Evolutionary conservation across 2,329 filamentous ascomycete species (phyloP).

Genomic region (Curvularia sp.): DNA sequence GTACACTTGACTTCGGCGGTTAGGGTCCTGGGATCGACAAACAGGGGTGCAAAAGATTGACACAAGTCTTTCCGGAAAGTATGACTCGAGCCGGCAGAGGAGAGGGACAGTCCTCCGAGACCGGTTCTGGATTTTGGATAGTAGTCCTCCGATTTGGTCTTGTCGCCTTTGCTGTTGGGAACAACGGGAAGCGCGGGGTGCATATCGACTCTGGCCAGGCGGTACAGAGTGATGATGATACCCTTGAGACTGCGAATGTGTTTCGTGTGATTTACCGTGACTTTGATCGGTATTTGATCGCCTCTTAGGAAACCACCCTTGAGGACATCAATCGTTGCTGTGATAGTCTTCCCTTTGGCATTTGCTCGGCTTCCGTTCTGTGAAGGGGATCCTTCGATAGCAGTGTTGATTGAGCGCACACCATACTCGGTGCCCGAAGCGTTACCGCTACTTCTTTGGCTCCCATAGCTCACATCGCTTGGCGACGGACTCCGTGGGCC

Average conservation of each 20-base stretch:
- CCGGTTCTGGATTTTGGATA: slow-evolving; percentile 88
- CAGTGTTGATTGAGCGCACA: slow-evolving; percentile 50
- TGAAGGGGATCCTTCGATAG: slow-evolving; percentile 52
- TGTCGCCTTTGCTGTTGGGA: slow-evolving; percentile 69
- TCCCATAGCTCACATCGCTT: slow-evolving; percentile 58
- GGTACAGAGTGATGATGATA: slow-evolving; percentile 89
- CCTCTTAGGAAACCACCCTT: slow-evolving; percentile 86
- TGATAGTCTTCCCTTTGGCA: slow-evolving; percentile 77
- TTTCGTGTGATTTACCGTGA: slow-evolving; percentile 87
- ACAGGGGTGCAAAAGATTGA: slow-evolving; percentile 85
- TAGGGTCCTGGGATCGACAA: slow-evolving; percentile 81
- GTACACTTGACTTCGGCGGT: slow-evolving; percentile 81
- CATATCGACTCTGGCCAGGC: slow-evolving; percentile 89
- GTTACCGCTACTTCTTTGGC: slow-evolving; percentile 64
- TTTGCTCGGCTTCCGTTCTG: slow-evolving; percentile 59
- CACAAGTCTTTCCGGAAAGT: slow-evolving; percentile 95
- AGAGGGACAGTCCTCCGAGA: slow-evolving; percentile 83
- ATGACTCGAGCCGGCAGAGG: slow-evolving; percentile 84
- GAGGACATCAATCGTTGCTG: slow-evolving; percentile 80
- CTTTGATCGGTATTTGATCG: slow-evolving; percentile 78
- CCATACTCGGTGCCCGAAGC: slow-evolving; percentile 54
- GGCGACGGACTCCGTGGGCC: slow-evolving; percentile 53
- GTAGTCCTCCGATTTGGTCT: slow-evolving; percentile 78
- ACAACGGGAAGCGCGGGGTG: slow-evolving; percentile 68
- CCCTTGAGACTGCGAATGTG: slow-evolving; percentile 89